Evolutionary conservation across 2,329 filamentous ascomycete genomes (phyloP).

Genomic region (Aspergillus sp.): DNA sequence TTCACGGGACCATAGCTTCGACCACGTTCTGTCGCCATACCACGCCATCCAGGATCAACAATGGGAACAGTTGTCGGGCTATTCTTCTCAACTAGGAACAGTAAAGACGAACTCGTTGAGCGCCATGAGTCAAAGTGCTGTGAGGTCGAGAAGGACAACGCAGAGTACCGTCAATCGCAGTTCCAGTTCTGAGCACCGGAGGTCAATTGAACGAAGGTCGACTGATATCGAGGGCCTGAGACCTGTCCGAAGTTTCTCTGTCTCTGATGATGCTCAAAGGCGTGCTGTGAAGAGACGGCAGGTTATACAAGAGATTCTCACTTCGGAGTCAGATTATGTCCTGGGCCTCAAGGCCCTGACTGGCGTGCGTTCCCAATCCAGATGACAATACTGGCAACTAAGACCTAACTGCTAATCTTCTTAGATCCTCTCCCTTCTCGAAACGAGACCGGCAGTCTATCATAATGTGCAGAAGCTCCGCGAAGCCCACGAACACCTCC

Average conservation of each 20-base stretch:
- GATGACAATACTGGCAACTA: background rate
- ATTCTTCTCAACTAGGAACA: conserved; percentile 70
- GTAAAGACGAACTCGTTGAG: conserved; percentile 77
- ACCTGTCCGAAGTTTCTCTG: conserved; percentile 36
- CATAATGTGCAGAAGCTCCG: conserved; percentile 73
- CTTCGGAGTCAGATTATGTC: conserved; percentile 82
- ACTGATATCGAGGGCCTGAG: conserved; percentile 56
- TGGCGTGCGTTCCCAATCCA: conserved; percentile 54
- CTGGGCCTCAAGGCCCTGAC: conserved; percentile 78
- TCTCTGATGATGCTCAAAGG: conserved; percentile 64
- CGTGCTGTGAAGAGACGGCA: conserved; percentile 69
- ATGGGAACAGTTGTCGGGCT: conserved; percentile 64
- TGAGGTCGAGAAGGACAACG: conserved; percentile 54
- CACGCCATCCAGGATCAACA: conserved; percentile 28
- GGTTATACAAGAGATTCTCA: conserved; percentile 77
- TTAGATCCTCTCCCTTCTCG: conserved; percentile 67
- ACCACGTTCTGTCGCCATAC: conserved; percentile 10
- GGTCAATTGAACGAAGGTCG: conserved; percentile 48
- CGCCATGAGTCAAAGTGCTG: conserved; percentile 63
- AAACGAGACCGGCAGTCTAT: conserved; percentile 68
- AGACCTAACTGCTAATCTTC: conserved; percentile 23
- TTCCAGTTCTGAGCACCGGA: conserved; percentile 59
- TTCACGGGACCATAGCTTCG: conserved; percentile 1
- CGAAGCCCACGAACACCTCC: conserved; percentile 73
- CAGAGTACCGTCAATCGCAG: conserved; percentile 50